Percentiles rank a stretch among this genome's conserved stretches.
phyloP scores from a whole-genome alignment of 352 stramenopile species.

The Peronospora belbahrii region DNA sequence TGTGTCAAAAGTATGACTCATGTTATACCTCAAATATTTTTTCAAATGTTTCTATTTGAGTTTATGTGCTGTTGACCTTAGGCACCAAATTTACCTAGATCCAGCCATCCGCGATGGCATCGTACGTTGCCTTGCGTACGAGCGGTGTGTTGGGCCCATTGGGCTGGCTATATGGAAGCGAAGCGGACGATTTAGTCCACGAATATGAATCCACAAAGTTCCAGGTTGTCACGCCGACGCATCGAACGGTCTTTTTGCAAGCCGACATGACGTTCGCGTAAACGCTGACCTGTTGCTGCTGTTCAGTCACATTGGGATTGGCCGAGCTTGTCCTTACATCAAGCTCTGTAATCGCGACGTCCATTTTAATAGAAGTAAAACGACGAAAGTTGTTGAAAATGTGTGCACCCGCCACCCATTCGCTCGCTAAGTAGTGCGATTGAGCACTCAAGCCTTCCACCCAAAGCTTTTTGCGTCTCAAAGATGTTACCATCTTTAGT shows the following conservation, averaged over 20 bases:
- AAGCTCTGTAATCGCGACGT: constrained; percentile 27
- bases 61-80: no score
- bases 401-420: constrained; percentile 10
- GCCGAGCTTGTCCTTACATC: constrained; percentile 21
- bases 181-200: constrained; percentile 11
- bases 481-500: constrained; percentile 12
- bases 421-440: constrained; percentile 24
- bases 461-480: constrained; percentile 15
- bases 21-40: no score
- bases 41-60: no score
- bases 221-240: constrained; percentile 20
- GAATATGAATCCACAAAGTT: constrained; percentile 28
- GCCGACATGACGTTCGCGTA: constrained; percentile 23
- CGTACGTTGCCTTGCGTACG: constrained; percentile 23
- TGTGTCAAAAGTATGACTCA: no score
- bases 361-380: constrained; percentile 19
- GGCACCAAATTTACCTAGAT: no score
- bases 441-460: constrained; percentile 27
- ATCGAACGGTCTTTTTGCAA: constrained; percentile 24
- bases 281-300: constrained; percentile 22
- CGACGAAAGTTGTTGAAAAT: constrained; percentile 25
- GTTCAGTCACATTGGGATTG: constrained; percentile 17
- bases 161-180: constrained; percentile 26
- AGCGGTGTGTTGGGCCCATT: constrained; percentile 16
- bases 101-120: constrained; percentile 22